Evolutionary conservation across 2,329 filamentous ascomycete genomes (phyloP).

Genomic region (Ophiocordyceps unilateralis): DNA sequence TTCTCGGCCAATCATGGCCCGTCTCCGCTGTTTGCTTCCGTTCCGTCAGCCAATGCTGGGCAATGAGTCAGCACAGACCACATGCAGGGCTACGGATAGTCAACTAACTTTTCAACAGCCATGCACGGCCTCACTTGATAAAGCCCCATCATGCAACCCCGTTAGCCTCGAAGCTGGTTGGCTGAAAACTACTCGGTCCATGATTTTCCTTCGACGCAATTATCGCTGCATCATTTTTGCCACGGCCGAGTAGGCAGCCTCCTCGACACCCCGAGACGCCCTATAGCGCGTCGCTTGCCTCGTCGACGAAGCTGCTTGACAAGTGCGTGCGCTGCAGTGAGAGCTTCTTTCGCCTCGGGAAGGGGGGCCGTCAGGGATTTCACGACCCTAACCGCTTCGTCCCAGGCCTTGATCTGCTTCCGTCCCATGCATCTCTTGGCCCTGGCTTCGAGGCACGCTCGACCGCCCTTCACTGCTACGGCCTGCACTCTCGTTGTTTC

Average conservation of each 20-base stretch:
- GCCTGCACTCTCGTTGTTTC: background rate
- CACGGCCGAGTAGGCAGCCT: background rate
- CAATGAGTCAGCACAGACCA: background rate
- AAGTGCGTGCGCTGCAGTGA: background rate
- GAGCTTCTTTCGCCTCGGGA: no score
- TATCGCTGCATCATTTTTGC: slow-evolving; percentile 1
- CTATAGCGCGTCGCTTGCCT: background rate
- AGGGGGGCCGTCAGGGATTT: background rate
- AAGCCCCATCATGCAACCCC: slow-evolving; percentile 1
- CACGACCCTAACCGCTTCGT: background rate
- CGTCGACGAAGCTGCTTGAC: background rate
- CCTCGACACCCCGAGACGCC: background rate
- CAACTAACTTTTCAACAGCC: background rate
- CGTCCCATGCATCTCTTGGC: background rate
- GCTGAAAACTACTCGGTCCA: slow-evolving; percentile 2
- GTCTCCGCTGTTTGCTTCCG: background rate
- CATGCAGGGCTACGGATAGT: background rate
- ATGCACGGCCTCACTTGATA: background rate
- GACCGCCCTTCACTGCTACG: background rate
- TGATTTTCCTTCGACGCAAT: background rate
- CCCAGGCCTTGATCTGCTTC: background rate
- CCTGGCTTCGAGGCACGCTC: background rate
- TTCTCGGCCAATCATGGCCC: background rate
- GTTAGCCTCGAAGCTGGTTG: background rate
- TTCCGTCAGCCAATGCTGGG: no score